These are phyloP conservation scores for Gracilaria domingensis DNA, from an alignment of 23 red algal genomes.

Conservation along the genomic window DNA sequence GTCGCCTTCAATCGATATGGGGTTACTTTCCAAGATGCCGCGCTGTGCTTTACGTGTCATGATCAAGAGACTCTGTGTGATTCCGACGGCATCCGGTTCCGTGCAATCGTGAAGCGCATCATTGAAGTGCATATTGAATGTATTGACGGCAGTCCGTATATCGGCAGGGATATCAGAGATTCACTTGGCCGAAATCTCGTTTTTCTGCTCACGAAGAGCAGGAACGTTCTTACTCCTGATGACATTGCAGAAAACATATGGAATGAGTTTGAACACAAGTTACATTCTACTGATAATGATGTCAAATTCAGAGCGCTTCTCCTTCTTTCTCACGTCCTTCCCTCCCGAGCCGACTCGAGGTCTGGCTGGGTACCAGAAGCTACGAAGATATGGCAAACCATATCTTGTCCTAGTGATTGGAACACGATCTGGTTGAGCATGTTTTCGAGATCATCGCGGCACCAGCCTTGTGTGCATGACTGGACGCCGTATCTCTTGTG, in stretches of 20 bases:
- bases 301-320: slow-evolving; percentile 62
- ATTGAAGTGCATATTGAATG: slow-evolving; percentile 76
- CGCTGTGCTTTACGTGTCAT: slow-evolving; percentile 58
- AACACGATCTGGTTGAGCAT: slow-evolving; percentile 76
- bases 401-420: slow-evolving; percentile 73
- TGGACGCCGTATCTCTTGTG: slow-evolving; percentile 74
- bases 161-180: slow-evolving; percentile 89
- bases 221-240: slow-evolving; percentile 51
- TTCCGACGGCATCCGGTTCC: slow-evolving; percentile 68
- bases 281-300: slow-evolving; percentile 19
- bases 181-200: slow-evolving; percentile 80
- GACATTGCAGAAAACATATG: slow-evolving; percentile 73
- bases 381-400: slow-evolving; percentile 61
- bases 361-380: slow-evolving; percentile 72
- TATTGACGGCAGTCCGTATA: slow-evolving; percentile 72
- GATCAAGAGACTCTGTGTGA: slow-evolving; percentile 44
- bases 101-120: slow-evolving; percentile 66
- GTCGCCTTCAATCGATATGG: slow-evolving; percentile 71
- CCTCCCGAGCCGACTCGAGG: slow-evolving; percentile 60
- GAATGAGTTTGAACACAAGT: slow-evolving; percentile 44
- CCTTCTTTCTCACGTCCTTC: slow-evolving; percentile 73
- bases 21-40: slow-evolving; percentile 76
- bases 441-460: slow-evolving; percentile 63
- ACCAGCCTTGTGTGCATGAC: slow-evolving; percentile 82
- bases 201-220: slow-evolving; percentile 58